Percentiles rank a stretch among this genome's conserved stretches.
phyloP scores from a whole-genome alignment of 1,284 basidiomycete genomes.

The Neonothopanus nambi region DNA sequence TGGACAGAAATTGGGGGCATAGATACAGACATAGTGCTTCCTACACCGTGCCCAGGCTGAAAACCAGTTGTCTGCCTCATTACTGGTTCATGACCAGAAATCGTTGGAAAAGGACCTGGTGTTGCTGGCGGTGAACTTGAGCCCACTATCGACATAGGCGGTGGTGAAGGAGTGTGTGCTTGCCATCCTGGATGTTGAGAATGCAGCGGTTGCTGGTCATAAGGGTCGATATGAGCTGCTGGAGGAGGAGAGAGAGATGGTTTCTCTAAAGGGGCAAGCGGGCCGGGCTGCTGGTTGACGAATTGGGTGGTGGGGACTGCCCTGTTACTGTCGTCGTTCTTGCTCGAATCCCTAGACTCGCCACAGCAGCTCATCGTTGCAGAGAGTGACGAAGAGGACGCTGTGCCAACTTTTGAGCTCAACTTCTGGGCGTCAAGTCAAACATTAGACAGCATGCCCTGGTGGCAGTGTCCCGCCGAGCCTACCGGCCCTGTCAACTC shows the following conservation, averaged over 20 bases:
- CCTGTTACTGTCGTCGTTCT: conserved; percentile 34
- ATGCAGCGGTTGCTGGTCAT: conserved; percentile 26
- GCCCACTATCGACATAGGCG: conserved; percentile 6
- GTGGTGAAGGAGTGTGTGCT: conserved; percentile 33
- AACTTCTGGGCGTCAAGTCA: not conserved
- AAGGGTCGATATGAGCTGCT: conserved; percentile 31
- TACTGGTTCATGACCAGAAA: conserved; percentile 17
- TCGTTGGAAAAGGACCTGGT: conserved; percentile 4
- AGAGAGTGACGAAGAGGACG: not conserved
- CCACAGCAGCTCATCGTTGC: conserved; percentile 62
- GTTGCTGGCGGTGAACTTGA: conserved; percentile 18
- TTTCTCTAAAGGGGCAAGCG: conserved; percentile 38
- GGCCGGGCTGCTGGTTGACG: conserved; percentile 55
- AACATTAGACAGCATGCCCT: not conserved
- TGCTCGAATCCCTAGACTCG: conserved; percentile 29
- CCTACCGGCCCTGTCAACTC: not conserved
- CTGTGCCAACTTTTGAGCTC: conserved; percentile 9
- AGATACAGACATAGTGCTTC: conserved; percentile 18
- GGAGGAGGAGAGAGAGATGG: conserved; percentile 46
- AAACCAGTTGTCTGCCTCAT: conserved; percentile 13
- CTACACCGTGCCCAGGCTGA: conserved; percentile 31
- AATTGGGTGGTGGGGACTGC: conserved; percentile 20
- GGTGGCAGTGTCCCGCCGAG: conserved; percentile 11
- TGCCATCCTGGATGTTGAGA: conserved; percentile 29
- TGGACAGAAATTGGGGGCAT: conserved; percentile 26